Percentiles rank a stretch among this genome's conserved stretches.
Evolutionary conservation across 2,329 filamentous ascomycete genomes (phyloP).

Genomic region (Aspergillus sp.): DNA sequence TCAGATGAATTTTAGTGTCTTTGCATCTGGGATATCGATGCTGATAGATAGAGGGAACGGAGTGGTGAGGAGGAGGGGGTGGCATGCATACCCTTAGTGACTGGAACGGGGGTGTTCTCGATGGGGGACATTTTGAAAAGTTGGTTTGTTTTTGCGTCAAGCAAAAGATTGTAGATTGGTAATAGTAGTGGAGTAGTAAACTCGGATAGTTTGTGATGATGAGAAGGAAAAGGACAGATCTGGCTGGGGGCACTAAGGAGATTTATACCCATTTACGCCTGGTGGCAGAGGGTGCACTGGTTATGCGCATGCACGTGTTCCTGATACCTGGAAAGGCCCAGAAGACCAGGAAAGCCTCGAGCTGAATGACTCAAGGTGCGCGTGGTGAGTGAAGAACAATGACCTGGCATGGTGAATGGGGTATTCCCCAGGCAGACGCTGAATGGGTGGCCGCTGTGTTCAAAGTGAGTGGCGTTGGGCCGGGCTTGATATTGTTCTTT

Average conservation of each 20-base stretch:
- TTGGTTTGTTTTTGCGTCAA: slow-evolving; percentile 16
- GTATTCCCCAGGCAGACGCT: background rate
- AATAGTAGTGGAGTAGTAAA: background rate
- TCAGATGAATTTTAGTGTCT: background rate
- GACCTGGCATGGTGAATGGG: background rate
- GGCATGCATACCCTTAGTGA: slow-evolving; percentile 24
- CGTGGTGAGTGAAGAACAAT: background rate
- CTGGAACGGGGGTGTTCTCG: slow-evolving; percentile 17
- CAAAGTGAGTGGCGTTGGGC: background rate
- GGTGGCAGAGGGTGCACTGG: no score
- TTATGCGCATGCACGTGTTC: no score
- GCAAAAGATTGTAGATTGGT: slow-evolving; percentile 11
- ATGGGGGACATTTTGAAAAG: slow-evolving; percentile 26
- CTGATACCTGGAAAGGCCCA: no score
- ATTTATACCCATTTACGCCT: background rate
- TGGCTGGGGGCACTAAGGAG: background rate
- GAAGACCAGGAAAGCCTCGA: no score
- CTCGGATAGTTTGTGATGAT: background rate
- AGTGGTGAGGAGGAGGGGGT: background rate
- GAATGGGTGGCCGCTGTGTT: background rate
- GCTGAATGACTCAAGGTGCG: no score
- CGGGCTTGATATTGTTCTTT: slow-evolving; percentile 19
- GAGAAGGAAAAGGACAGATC: background rate
- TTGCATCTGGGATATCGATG: no score
- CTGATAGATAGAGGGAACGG: background rate